Base-by-base conservation (phyloP, 257 asterid genomes). In the Leptodermis oblonga region DNA sequence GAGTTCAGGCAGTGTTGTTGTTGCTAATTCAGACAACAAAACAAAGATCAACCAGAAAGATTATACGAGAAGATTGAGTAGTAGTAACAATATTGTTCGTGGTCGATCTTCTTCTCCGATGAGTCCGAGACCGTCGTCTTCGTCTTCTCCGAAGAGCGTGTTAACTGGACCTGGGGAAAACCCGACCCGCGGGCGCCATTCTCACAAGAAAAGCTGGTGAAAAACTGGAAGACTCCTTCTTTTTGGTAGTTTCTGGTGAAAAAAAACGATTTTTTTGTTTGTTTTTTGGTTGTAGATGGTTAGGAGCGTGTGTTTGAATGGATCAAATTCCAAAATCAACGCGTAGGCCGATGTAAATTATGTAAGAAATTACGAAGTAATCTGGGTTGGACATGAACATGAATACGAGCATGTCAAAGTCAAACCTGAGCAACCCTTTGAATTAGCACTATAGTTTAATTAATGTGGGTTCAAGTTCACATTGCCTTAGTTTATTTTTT, bases 161-260 rank as follows among this genome's bases (percentile, higher is more conserved):
- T 56, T 77, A 22, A 22, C 30, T 42, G 81, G 77, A 37, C 79
- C 75, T 1, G 39, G 45, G 48, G 77, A 61, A 18, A 49, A 67
- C 31, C 30, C 76, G n/a, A 65, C 26, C 46, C 49, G 34, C 65
- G 62, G 51, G n/a, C 41, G 31, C 51, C 79, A 77, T 63, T 74
- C 25, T 14, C 81, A 75, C 64, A 66, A 74, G 62, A 68, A 41
- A 33, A 82, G 82, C 76, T 80, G 74, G 81, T 76, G 73, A 79
- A 53, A 15, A 0, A 5, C 23, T 53, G 23, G 15, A n/a, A 51
- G 3, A 14, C n/a, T 48, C n/a, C 12, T 10, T 54, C 25, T 28
- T 43, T 43, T 42, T 17, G 1, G 31, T 14, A n/a, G 46, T 64
- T 65, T 70, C 1, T 5, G 25, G 41, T 37, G 43, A 11, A 7